Conservation (phyloP, 495 filamentous ascomycete genomes). For the Penicillium turbatum region DNA sequence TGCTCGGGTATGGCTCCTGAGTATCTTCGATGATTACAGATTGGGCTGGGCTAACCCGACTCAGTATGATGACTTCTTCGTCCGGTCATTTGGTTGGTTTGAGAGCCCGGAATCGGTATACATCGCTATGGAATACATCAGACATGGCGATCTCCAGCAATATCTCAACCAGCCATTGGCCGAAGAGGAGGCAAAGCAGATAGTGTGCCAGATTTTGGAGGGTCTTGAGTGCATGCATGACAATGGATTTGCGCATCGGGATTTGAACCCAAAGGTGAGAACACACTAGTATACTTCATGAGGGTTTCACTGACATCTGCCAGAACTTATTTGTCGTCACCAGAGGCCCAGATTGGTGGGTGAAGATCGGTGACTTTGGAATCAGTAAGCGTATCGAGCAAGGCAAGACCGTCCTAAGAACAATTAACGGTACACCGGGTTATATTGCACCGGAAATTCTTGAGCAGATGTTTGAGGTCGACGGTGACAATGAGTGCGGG, state of each 20-base stretch:
- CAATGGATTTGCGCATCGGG: slow-evolving; percentile 23
- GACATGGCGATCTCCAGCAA: slow-evolving; percentile 14
- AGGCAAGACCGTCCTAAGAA: slow-evolving; percentile 21
- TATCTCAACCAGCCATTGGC: slow-evolving; percentile 8
- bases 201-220: slow-evolving; percentile 20
- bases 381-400: slow-evolving; percentile 34
- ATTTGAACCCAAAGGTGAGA: slow-evolving; percentile 20
- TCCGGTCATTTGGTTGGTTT: slow-evolving; percentile 12
- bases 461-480: neutral
- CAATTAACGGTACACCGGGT: slow-evolving; percentile 26
- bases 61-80: slow-evolving; percentile 4
- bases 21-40: no score
- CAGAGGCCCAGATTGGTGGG: slow-evolving; percentile 28
- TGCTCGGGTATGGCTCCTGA: no score
- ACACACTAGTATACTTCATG: no score
- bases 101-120: slow-evolving; percentile 10
- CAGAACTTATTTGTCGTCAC: slow-evolving; percentile 35
- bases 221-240: slow-evolving; percentile 28
- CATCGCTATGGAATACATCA: slow-evolving; percentile 32
- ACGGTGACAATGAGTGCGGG: neutral
- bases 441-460: slow-evolving; percentile 41
- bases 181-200: slow-evolving; percentile 17
- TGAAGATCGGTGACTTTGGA: slow-evolving; percentile 53
- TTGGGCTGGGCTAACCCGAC: no score
- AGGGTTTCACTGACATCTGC: no score